A percentile compares a stretch with the other conserved stretches of the same genome.
Conservation (phyloP, 2,329 filamentous ascomycete species). For the Cladorrhinum sp. region DNA sequence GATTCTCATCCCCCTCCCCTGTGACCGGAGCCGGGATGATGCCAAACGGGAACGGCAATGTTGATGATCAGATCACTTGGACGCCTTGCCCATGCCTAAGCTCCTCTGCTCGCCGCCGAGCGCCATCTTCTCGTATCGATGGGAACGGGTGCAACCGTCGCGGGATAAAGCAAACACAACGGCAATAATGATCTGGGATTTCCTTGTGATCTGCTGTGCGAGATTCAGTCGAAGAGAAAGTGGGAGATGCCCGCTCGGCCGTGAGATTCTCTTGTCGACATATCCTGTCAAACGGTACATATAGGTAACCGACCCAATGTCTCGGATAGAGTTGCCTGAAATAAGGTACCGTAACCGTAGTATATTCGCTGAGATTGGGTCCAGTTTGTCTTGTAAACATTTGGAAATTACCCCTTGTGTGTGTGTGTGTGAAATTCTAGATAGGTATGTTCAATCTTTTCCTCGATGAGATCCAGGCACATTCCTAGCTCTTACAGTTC, state of each 20-base stretch:
- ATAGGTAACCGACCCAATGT: neutral
- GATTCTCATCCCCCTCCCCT: neutral
- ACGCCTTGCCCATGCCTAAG: too few species aligned
- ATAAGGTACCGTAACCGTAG: neutral
- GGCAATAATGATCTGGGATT: neutral
- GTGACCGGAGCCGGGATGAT: too few species aligned
- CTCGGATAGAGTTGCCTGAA: neutral
- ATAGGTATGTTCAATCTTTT: too few species aligned
- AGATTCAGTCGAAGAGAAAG: neutral
- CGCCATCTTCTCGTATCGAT: neutral
- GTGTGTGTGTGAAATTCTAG: too few species aligned
- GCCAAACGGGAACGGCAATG: too few species aligned
- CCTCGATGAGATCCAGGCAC: too few species aligned
- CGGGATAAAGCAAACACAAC: neutral
- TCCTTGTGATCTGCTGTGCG: neutral
- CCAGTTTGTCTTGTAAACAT: neutral
- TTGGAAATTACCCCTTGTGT: too few species aligned
- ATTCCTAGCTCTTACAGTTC: too few species aligned
- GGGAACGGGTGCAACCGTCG: constrained; percentile 2
- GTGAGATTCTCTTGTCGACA: neutral
- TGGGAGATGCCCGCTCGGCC: neutral
- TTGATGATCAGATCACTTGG: too few species aligned
- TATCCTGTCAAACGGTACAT: neutral
- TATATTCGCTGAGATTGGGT: too few species aligned
- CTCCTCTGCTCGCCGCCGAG: too few species aligned